A percentile compares a stretch with the other conserved stretches of the same genome.
Evolutionary conservation across 73 alveolate species (phyloP).

Genomic region (Durusdinium trenchii): DNA sequence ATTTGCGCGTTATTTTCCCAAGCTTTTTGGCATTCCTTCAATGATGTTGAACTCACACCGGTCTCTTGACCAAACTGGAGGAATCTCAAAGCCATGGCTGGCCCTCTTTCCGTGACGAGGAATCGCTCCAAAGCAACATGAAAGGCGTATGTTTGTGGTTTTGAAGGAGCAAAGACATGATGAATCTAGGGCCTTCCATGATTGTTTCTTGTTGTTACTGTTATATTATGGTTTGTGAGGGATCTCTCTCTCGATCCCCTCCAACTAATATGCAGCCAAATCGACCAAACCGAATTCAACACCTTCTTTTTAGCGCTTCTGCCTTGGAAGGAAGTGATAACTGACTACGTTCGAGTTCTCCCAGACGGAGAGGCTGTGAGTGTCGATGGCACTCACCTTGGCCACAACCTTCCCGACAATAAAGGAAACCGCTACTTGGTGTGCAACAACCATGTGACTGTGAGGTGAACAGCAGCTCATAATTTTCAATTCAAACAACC

Average conservation of each 20-base stretch:
- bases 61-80: neutral
- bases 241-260: neutral
- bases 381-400: constrained; percentile 85
- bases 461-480: no score
- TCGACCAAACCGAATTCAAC: no score
- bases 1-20: no score
- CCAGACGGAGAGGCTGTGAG: constrained; percentile 86
- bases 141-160: no score
- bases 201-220: no score
- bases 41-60: neutral
- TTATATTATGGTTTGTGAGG: neutral
- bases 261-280: neutral
- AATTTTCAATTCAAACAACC: no score
- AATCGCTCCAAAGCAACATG: no score
- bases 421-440: constrained; percentile 72
- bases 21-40: neutral
- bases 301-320: neutral
- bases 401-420: constrained; percentile 89
- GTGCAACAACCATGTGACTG: neutral
- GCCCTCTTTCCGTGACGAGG: constrained; percentile 13
- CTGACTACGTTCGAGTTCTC: constrained; percentile 66
- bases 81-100: constrained; percentile 58
- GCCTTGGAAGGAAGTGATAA: constrained; percentile 41
- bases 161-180: no score
- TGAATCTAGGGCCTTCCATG: no score